Conservation (phyloP, 2,329 filamentous ascomycete genomes). For the Exophiala sp. region DNA sequence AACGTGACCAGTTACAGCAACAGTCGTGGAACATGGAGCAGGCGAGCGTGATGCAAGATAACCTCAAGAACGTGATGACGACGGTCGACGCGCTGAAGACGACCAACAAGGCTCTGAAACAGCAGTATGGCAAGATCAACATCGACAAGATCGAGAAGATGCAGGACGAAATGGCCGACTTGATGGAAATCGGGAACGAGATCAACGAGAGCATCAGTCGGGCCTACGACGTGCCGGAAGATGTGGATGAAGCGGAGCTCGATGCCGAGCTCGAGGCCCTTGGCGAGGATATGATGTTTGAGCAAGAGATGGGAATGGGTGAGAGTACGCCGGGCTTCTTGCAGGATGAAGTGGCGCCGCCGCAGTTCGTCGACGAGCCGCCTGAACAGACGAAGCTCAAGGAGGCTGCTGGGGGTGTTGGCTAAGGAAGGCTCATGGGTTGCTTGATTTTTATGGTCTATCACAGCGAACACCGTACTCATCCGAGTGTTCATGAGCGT, state of each 20-base stretch:
- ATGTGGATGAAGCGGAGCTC: conserved; percentile 92
- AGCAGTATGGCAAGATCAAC: conserved; percentile 95
- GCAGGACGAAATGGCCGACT: conserved; percentile 98
- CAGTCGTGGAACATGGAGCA: conserved; percentile 99
- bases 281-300: conserved; percentile 87
- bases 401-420: conserved; percentile 50
- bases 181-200: conserved; percentile 96
- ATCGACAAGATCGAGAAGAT: conserved; percentile 95
- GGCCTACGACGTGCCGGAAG: conserved; percentile 91
- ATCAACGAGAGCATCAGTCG: conserved; percentile 91
- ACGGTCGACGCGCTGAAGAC: conserved; percentile 97
- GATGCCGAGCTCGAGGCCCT: conserved; percentile 94
- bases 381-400: conserved; percentile 67
- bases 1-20: conserved; percentile 86
- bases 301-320: conserved; percentile 54
- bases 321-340: conserved; percentile 72
- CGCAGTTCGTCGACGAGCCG: conserved; percentile 86
- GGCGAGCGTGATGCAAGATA: conserved; percentile 96
- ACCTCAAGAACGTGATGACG: conserved; percentile 96
- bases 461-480: no score
- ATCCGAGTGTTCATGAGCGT: no score
- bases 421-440: conserved; percentile 1
- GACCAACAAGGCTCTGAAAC: conserved; percentile 84
- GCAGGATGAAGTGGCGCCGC: conserved; percentile 75
- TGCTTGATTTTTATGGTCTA: not conserved